These are phyloP conservation scores for Debaryomyces nepalensis DNA, from an alignment of 1,139 yeast genomes.

Conservation along the genomic window DNA sequence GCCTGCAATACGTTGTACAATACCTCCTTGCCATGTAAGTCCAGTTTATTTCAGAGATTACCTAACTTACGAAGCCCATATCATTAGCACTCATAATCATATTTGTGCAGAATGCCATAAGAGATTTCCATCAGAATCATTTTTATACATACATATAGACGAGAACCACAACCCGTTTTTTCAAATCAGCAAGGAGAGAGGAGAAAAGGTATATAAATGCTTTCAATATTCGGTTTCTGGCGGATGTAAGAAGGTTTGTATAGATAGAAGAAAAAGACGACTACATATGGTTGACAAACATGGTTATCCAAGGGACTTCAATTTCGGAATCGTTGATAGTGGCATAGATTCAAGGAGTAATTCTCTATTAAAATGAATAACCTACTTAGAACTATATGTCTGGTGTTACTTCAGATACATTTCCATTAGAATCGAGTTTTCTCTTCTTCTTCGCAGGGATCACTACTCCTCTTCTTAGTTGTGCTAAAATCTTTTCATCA, in stretches of 20 bases:
- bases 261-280: slow-evolving; percentile 41
- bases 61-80: slow-evolving; percentile 36
- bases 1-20: slow-evolving; percentile 15
- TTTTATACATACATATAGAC: slow-evolving; percentile 52
- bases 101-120: slow-evolving; percentile 48
- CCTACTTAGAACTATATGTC: slow-evolving; percentile 6
- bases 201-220: slow-evolving; percentile 47
- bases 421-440: slow-evolving; percentile 27
- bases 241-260: slow-evolving; percentile 39
- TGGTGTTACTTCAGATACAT: slow-evolving; percentile 12
- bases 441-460: slow-evolving; percentile 48
- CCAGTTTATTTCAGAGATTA: slow-evolving; percentile 22
- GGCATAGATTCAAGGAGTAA: slow-evolving; percentile 19
- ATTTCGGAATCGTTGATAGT: slow-evolving; percentile 42
- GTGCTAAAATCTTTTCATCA: slow-evolving; percentile 52
- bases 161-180: slow-evolving; percentile 59
- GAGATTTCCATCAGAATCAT: slow-evolving; percentile 43
- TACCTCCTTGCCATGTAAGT: slow-evolving; percentile 20
- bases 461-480: slow-evolving; percentile 56
- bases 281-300: slow-evolving; percentile 55
- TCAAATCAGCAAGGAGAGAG: slow-evolving; percentile 38
- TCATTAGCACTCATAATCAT: slow-evolving; percentile 27
- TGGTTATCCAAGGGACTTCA: slow-evolving; percentile 49
- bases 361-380: slow-evolving; percentile 9
- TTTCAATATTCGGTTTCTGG: slow-evolving; percentile 25